Conservation (phyloP, 768 basidiomycete species). For the Calocera cornea region DNA sequence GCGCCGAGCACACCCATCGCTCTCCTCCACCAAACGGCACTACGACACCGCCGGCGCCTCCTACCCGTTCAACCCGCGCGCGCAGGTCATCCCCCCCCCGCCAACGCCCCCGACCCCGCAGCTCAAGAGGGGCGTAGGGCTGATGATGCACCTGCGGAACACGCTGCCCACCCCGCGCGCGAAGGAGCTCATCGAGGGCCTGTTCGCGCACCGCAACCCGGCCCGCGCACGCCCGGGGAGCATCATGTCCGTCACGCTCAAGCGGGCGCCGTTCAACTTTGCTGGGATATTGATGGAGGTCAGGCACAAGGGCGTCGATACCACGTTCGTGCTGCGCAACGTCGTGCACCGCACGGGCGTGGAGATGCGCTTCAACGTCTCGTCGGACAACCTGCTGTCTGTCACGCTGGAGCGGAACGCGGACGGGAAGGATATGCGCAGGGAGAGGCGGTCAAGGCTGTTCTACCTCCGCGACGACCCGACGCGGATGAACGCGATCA, state of each 20-base stretch:
- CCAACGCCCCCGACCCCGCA: not conserved
- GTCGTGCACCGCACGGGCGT: conserved; percentile 82
- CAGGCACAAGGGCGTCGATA: conserved; percentile 70
- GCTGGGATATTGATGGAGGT: conserved; percentile 80
- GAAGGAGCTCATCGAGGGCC: conserved; percentile 45
- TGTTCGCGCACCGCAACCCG: conserved; percentile 60
- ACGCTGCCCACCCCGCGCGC: conserved; percentile 56
- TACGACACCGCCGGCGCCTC: not conserved
- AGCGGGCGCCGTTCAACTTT: conserved; percentile 68
- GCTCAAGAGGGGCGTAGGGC: conserved; percentile 27
- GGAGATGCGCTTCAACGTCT: conserved; percentile 82
- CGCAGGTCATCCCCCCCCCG: not conserved
- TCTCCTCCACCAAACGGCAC: not conserved
- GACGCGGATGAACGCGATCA: conserved; percentile 67
- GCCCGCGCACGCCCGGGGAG: conserved; percentile 66
- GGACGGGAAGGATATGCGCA: conserved; percentile 15
- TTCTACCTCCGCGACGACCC: conserved; percentile 73
- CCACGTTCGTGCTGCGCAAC: conserved; percentile 79
- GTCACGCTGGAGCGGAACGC: conserved; percentile 65
- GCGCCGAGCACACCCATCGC: not conserved
- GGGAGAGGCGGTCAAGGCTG: conserved; percentile 50
- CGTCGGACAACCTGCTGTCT: conserved; percentile 75
- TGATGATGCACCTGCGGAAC: conserved; percentile 61
- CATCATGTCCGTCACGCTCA: conserved; percentile 65
- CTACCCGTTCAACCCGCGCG: not conserved